Evolutionary conservation across 441 rosid species (phyloP).

Genomic region (Dalechampia spathulata): DNA sequence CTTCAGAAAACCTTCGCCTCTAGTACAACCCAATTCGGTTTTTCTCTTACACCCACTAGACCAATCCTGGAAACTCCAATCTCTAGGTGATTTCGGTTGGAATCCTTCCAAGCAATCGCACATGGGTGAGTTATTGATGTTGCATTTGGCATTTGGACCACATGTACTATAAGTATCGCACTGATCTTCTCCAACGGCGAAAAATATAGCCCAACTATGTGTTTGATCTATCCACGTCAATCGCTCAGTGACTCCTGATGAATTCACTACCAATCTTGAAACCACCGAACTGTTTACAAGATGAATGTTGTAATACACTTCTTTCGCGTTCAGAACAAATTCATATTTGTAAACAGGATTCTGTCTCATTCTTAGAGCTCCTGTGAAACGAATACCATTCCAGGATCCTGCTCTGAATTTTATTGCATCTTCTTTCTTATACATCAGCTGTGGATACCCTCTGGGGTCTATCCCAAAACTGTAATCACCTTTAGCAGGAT

Average conservation of each 20-base stretch:
- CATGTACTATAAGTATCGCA: conserved; percentile 48
- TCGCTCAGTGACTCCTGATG: conserved; percentile 34
- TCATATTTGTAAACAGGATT: conserved; percentile 22
- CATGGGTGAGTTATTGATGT: conserved; percentile 14
- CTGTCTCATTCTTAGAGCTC: conserved; percentile 33
- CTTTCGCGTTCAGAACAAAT: conserved; percentile 28
- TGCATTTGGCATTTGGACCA: conserved; percentile 57
- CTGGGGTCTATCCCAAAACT: conserved; percentile 27
- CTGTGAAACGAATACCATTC: conserved; percentile 47
- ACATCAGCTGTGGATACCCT: conserved; percentile 42
- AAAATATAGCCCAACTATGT: conserved; percentile 43
- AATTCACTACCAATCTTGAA: conserved; percentile 37
- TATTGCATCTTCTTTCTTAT: conserved; percentile 16
- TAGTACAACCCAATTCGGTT: conserved; percentile 22
- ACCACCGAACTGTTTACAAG: conserved; percentile 18
- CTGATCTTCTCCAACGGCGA: conserved; percentile 30
- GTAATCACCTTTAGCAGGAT: conserved; percentile 64
- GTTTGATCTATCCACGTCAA: conserved; percentile 38
- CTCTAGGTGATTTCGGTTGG: conserved; percentile 28
- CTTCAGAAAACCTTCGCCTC: conserved; percentile 30
- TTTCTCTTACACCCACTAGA: conserved; percentile 57
- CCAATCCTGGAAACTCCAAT: conserved; percentile 53
- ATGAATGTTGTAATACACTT: conserved; percentile 33
- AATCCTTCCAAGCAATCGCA: conserved; percentile 67
- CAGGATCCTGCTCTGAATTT: conserved; percentile 60